phyloP scores from a whole-genome alignment of 169 alveolate species.

The Toxoplasma gondii region DNA sequence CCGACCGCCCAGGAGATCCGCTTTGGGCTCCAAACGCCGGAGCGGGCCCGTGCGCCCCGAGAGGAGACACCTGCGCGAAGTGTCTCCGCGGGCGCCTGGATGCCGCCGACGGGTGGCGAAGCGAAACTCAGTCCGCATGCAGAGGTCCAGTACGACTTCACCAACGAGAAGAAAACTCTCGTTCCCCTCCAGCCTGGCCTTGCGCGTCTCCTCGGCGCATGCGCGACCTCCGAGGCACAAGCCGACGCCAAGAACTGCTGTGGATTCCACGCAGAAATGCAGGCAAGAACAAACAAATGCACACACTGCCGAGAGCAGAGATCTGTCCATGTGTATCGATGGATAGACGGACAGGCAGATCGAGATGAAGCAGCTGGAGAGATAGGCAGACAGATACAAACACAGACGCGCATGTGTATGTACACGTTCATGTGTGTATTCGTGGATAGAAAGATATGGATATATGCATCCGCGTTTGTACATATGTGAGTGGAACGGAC shows the following conservation, averaged over 20 bases:
- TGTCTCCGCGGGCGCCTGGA: constrained; percentile 9
- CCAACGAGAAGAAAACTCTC: constrained; percentile 33
- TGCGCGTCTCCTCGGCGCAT: constrained; percentile 46
- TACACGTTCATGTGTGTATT: too few species aligned
- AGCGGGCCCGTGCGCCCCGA: not conserved
- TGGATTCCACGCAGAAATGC: constrained; percentile 64
- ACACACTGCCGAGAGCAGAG: not conserved
- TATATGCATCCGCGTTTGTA: too few species aligned
- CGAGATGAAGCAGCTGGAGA: not conserved
- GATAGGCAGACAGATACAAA: not conserved
- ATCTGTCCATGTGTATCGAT: too few species aligned
- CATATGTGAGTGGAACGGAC: too few species aligned
- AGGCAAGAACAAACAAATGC: constrained; percentile 9
- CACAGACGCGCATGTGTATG: too few species aligned
- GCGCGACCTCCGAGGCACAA: constrained; percentile 41
- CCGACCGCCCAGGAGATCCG: constrained; percentile 62
- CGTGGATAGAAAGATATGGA: too few species aligned
- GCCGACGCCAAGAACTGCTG: constrained; percentile 64
- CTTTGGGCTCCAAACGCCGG: not conserved
- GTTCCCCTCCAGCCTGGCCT: constrained; percentile 63
- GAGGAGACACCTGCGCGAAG: constrained; percentile 27
- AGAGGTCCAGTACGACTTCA: constrained; percentile 49
- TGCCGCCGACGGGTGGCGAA: not conserved
- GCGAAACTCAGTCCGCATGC: constrained; percentile 43
- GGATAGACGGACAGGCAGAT: not conserved